phyloP scores from a whole-genome alignment of 352 stramenopile species.

The Pythium sukuiense region DNA sequence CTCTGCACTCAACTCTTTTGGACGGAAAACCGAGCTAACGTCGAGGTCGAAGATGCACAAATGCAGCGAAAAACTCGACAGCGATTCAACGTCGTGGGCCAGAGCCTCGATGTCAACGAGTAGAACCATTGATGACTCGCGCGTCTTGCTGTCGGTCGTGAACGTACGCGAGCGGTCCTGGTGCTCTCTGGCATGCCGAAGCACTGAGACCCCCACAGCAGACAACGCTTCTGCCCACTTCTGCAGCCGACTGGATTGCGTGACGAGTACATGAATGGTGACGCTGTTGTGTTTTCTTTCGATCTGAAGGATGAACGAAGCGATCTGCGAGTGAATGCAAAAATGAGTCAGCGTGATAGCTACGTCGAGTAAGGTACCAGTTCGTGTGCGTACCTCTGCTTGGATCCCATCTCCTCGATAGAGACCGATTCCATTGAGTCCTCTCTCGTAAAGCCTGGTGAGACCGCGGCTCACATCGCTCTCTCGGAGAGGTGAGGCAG shows the following conservation, averaged over 20 bases:
- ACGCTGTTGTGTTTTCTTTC: slow-evolving; percentile 1
- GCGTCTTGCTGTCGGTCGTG: not conserved
- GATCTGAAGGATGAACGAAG: slow-evolving; percentile 21
- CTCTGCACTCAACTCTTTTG: slow-evolving; percentile 26
- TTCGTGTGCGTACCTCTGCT: slow-evolving; percentile 12
- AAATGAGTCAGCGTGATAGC: not conserved
- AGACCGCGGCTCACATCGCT: slow-evolving; percentile 18
- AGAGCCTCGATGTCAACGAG: slow-evolving; percentile 4
- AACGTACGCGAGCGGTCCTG: not conserved
- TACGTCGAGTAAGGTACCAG: not conserved
- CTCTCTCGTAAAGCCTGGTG: slow-evolving; percentile 24
- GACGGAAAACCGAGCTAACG: not conserved
- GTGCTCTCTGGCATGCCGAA: not conserved
- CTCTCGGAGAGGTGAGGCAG: slow-evolving; percentile 5
- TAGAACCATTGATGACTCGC: slow-evolving; percentile 6
- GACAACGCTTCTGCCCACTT: slow-evolving; percentile 14
- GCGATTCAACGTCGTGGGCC: not conserved
- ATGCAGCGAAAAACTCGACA: slow-evolving; percentile 15
- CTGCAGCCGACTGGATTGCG: not conserved
- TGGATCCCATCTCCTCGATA: slow-evolving; percentile 12
- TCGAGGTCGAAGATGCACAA: slow-evolving; percentile 40
- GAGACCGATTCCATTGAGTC: slow-evolving; percentile 35
- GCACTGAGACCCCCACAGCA: slow-evolving; percentile 3
- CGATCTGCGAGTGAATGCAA: not conserved
- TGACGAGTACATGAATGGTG: slow-evolving; percentile 17